These are phyloP conservation scores for Brettanomyces anomalus DNA, from an alignment of 805 yeast species.

Conservation along the genomic window DNA sequence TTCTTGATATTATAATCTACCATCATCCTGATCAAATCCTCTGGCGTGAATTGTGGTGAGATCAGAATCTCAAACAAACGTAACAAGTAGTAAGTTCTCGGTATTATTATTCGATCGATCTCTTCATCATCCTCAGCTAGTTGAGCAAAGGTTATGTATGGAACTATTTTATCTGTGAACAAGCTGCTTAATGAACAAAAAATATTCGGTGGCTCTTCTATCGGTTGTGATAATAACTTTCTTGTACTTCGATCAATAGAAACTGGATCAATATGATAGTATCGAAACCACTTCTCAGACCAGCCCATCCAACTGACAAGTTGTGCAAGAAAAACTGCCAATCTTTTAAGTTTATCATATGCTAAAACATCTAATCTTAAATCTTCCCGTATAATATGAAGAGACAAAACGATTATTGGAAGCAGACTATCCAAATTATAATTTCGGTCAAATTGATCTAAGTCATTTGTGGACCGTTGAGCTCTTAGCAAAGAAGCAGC, in stretches of 20 bases:
- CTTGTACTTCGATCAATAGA: constrained; percentile 31
- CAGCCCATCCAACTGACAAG: constrained; percentile 64
- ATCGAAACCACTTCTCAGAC: constrained; percentile 55
- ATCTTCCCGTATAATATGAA: constrained; percentile 79
- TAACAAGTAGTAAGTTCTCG: constrained; percentile 52
- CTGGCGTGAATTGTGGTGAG: constrained; percentile 41
- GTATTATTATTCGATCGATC: constrained; percentile 53
- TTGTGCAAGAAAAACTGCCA: constrained; percentile 53
- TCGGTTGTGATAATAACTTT: constrained; percentile 34
- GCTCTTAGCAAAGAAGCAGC: constrained; percentile 11
- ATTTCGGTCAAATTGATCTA: constrained; percentile 11
- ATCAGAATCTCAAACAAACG: constrained; percentile 55
- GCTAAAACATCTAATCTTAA: constrained; percentile 45
- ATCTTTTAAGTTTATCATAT: constrained; percentile 22
- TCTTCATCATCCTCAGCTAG: constrained; percentile 52
- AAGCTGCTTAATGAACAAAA: constrained; percentile 47
- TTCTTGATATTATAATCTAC: constrained; percentile 44
- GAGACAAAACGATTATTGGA: constrained; percentile 54
- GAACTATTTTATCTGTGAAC: constrained; percentile 35
- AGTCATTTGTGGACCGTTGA: background rate
- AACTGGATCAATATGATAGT: constrained; percentile 34
- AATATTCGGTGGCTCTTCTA: constrained; percentile 53
- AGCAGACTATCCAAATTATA: constrained; percentile 43
- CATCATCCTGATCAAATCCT: constrained; percentile 53
- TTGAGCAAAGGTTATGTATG: constrained; percentile 59